Evolutionary conservation across 2,329 filamentous ascomycete genomes (phyloP).

Genomic region (Ophiostoma ulmi): DNA sequence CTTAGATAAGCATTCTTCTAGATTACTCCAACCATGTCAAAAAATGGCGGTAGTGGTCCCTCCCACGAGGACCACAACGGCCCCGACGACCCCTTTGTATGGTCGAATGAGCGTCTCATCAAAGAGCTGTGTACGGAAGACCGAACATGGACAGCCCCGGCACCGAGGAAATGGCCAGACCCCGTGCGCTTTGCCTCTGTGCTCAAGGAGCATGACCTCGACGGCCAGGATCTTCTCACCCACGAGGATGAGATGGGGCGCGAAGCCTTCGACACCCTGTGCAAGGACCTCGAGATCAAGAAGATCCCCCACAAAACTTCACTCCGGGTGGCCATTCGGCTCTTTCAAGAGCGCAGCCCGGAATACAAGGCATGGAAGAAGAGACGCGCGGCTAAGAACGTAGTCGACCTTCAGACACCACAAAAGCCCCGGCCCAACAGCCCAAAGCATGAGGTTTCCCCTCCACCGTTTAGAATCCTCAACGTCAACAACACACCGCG

Average conservation of each 20-base stretch:
- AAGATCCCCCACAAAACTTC: conserved; percentile 54
- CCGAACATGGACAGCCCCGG: conserved; percentile 44
- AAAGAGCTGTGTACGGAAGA: conserved; percentile 56
- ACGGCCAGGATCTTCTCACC: conserved; percentile 60
- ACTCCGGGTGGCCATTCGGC: conserved; percentile 53
- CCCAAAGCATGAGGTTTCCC: background rate
- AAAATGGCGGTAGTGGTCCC: conserved; percentile 23
- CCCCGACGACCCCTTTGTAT: conserved; percentile 62
- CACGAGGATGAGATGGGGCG: conserved; percentile 44
- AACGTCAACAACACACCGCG: background rate
- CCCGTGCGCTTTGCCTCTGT: conserved; percentile 46
- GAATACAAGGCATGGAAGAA: conserved; percentile 40
- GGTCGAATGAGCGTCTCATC: conserved; percentile 64
- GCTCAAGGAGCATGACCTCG: conserved; percentile 58
- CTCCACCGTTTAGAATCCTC: background rate
- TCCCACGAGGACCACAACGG: background rate
- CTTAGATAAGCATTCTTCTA: background rate
- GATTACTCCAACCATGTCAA: conserved; percentile 21
- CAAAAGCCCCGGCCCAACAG: background rate
- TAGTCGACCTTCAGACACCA: background rate
- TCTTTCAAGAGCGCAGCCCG: conserved; percentile 49
- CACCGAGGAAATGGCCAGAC: conserved; percentile 45
- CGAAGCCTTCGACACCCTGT: conserved; percentile 44
- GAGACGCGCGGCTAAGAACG: background rate
- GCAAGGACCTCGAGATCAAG: conserved; percentile 51